Evolutionary conservation across 352 stramenopile genomes (phyloP), one percentile per base, ranked within the genome.

Genomic region (Peronospora farinosa): DNA sequence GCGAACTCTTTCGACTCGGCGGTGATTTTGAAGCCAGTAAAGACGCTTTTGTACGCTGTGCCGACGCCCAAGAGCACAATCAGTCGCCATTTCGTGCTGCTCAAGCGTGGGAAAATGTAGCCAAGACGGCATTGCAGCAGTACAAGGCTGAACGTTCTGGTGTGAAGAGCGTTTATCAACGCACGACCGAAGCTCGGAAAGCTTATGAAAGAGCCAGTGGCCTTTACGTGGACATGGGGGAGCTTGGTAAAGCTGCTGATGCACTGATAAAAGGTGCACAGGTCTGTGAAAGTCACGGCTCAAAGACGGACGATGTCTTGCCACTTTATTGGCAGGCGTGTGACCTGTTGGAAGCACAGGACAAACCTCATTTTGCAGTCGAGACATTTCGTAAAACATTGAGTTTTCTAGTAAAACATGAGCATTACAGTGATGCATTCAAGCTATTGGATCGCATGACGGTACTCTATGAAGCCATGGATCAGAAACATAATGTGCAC

Each of bases 311-410:
- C 17, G 67, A 82, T 47, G 59, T 84, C n/a, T 63, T 73, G 41
- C 60, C 68, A 17, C 63, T 92, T 19, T 88, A 87, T 46, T 59
- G 69, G 55, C 63, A 64, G 15, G 81, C 81, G 5, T 92, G 81
- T 59, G 75, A 78, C 40, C 65, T 92, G 37, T 60, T 89, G 46
- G 81, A 92, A 36, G 67, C 81, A 4, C 81, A 92, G 60, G 74
- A 78, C 51, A 92, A 89, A 51, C 81, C 81, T 13, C 81, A 92
- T 58, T 88, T 92, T 41, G 81, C 81, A 0, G 71, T 92, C 13
- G 81, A 92, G 25, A 71, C 74, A 51, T 86, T 92, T 56, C 72
- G 76, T 40, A 92, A 92, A 66, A 82, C 78, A 43, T 51, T 88
- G 43, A 70, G 52, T n/a, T 92, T 86, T 41, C 42, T 89, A 23